Evolutionary conservation across 805 yeast species (phyloP), one percentile per base, ranked within the genome.

Genomic region (Candida montana): DNA sequence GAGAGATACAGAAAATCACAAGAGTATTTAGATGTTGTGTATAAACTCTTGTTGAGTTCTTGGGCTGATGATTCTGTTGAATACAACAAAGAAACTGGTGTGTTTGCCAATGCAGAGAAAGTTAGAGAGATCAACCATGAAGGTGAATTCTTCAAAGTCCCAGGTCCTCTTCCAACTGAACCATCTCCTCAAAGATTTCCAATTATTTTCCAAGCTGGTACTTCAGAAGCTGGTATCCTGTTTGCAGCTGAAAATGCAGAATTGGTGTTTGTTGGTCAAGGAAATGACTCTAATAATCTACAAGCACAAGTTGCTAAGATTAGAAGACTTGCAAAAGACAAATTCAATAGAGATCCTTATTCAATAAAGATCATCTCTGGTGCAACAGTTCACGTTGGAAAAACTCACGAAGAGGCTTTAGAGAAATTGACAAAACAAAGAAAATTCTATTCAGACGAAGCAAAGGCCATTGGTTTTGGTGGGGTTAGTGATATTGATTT

Each of bases 151-250:
- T 69, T 32, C 33, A 32, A 38, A 16, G 41, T 38, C 19, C 41
- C 41, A 12, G 43, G 39, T n/a, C 39, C 43, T 4, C 59, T 47
- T 36, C 64, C 68, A 27, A 61, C 65, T 13, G 61, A 62, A 28
- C 73, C 73, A 2, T 56, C 69, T 13, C 69, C 68, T 5, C 73
- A 68, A 44, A 57, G 72, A 48, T 50, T 69, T 4, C 73, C 73
- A 2, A 62, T 68, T 13, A 51, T 68, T 27, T 57, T 67, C 30
- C 73, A 68, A 50, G 73, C 72, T 1, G 72, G 73, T 4, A 54
- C 67, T 35, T 68, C 72, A 7, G 50, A 59, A 11, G 57, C 54
- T n/a, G 73, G 73, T 8, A 58, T 57, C 30, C 61, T 63, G 9
- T 61, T 63, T 45, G 73, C 71, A 2, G 71, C 73, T 13, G 59